These are phyloP conservation scores for Globisporangium carolinianum DNA, from an alignment of 352 stramenopile genomes.

Conservation along the genomic window DNA sequence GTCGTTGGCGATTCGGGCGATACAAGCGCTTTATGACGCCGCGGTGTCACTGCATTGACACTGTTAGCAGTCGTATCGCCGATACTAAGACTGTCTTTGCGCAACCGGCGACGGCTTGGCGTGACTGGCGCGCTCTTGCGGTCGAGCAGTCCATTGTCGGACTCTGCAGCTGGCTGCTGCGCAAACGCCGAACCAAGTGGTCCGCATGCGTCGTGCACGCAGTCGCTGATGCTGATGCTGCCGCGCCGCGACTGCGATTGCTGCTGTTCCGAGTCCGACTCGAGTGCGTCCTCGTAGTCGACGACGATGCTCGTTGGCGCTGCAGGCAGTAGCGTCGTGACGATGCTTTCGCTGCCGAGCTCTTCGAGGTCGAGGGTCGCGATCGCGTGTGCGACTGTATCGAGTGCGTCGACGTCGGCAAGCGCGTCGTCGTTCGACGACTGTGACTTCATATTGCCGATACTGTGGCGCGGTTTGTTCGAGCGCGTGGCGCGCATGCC, in stretches of 20 bases:
- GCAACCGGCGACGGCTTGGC: slow-evolving; percentile 20
- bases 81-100: slow-evolving; percentile 14
- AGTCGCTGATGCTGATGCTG: slow-evolving; percentile 17
- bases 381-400: background rate
- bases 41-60: no score
- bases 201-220: slow-evolving; percentile 34
- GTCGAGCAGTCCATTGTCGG: slow-evolving; percentile 6
- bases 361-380: slow-evolving; percentile 46
- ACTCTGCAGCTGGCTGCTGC: slow-evolving; percentile 2
- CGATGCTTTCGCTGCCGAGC: slow-evolving; percentile 17
- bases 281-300: slow-evolving; percentile 39
- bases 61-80: no score
- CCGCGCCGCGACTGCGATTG: slow-evolving; percentile 15
- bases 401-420: background rate
- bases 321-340: slow-evolving; percentile 3
- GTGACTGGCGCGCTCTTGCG: slow-evolving; percentile 4
- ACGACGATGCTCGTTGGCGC: slow-evolving; percentile 42
- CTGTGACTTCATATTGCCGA: slow-evolving; percentile 1
- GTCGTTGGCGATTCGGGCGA: no score
- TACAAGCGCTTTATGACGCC: no score
- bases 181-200: slow-evolving; percentile 21
- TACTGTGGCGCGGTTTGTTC: slow-evolving; percentile 6
- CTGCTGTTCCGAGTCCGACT: slow-evolving; percentile 1
- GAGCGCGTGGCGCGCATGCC: slow-evolving; percentile 3
- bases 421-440: background rate